phyloP scores from a whole-genome alignment of 1,284 basidiomycete species.

The Leccinum solheimii region DNA sequence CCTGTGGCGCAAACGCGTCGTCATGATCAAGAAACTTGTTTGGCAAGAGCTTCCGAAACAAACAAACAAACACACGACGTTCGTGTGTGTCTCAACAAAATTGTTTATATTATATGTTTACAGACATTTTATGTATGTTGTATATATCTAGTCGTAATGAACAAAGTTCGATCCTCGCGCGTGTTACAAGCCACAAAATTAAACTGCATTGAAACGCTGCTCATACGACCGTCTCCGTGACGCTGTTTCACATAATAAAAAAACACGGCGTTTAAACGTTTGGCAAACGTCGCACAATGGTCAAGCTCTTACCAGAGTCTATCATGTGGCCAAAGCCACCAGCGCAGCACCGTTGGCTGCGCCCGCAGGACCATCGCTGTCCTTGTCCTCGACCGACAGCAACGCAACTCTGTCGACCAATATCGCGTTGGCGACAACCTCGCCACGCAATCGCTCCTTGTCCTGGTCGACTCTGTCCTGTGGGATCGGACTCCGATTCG shows the following conservation, averaged over 20 bases:
- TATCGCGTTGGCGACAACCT: slow-evolving; percentile 37
- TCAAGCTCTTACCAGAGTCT: slow-evolving; percentile 23
- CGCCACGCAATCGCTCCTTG: slow-evolving; percentile 36
- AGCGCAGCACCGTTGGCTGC: slow-evolving; percentile 14
- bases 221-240: slow-evolving; percentile 4
- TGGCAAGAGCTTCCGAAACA: slow-evolving; percentile 33
- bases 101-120: slow-evolving; percentile 37
- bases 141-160: slow-evolving; percentile 35
- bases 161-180: slow-evolving; percentile 23
- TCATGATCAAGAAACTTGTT: slow-evolving; percentile 37
- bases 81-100: slow-evolving; percentile 7
- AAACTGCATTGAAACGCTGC: slow-evolving; percentile 27
- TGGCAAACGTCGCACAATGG: not conserved
- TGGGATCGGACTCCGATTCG: slow-evolving; percentile 14
- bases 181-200: slow-evolving; percentile 28
- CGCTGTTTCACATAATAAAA: slow-evolving; percentile 12
- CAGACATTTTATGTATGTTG: slow-evolving; percentile 35
- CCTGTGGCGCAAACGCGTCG: slow-evolving; percentile 50
- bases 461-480: slow-evolving; percentile 34
- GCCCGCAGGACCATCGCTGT: slow-evolving; percentile 13
- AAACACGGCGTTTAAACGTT: slow-evolving; percentile 8
- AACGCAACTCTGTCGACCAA: slow-evolving; percentile 34
- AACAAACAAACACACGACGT: slow-evolving; percentile 18
- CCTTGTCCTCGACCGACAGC: slow-evolving; percentile 30
- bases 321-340: slow-evolving; percentile 32